A percentile compares a stretch with the other conserved stretches of the same genome.
phyloP scores from a whole-genome alignment of 305 asterid species.

The Vinca major region DNA sequence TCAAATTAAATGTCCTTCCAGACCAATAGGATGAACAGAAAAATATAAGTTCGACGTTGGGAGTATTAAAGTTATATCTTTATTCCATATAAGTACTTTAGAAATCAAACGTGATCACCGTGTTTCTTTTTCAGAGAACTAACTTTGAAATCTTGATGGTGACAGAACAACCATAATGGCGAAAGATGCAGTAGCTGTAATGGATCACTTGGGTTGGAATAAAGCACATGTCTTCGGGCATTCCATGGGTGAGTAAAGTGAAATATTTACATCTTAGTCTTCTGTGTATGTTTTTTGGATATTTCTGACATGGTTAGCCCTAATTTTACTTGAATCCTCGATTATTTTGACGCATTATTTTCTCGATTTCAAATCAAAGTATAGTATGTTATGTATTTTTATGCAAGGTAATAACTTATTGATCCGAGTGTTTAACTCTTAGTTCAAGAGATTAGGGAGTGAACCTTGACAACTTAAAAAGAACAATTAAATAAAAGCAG shows the following conservation, averaged over 20 bases:
- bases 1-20: not conserved
- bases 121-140: conserved; percentile 4
- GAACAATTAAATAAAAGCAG: no score
- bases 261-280: conserved; percentile 15
- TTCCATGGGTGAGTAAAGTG: conserved; percentile 74
- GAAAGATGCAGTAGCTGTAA: conserved; percentile 78
- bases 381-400: not conserved
- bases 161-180: conserved; percentile 83
- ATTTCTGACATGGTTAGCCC: conserved; percentile 15
- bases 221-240: conserved; percentile 94
- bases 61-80: no score
- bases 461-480: not conserved
- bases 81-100: no score
- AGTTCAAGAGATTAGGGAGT: no score
- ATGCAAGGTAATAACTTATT: not conserved
- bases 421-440: no score
- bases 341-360: not conserved
- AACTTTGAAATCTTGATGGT: conserved; percentile 4
- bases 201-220: conserved; percentile 92
- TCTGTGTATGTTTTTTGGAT: conserved; percentile 12
- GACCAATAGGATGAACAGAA: no score
- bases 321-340: not conserved
- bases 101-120: not conserved
- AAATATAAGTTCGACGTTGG: no score
- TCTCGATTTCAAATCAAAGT: not conserved